A percentile compares a stretch with the other conserved stretches of the same genome.
These are phyloP conservation scores for Annona cherimola DNA, from an alignment of 164 flowering plant genomes.

Conservation along the genomic window DNA sequence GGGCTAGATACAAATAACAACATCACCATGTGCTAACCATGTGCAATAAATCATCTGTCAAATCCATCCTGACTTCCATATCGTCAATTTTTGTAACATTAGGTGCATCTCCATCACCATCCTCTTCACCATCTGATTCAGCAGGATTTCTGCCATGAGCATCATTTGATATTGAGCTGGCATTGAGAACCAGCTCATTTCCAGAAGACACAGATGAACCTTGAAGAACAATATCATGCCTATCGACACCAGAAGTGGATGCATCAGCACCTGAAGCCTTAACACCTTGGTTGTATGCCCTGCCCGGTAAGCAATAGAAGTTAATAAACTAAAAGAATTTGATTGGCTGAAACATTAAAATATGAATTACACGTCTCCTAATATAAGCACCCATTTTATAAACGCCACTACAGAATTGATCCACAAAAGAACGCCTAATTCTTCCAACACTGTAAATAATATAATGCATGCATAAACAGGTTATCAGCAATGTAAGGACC, in stretches of 20 bases:
- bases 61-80: conserved; percentile 70
- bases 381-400: neutral
- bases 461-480: too few species aligned
- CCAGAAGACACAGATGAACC: conserved; percentile 20
- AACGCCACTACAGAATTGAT: neutral
- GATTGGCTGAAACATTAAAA: neutral
- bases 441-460: too few species aligned
- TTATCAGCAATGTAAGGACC: too few species aligned
- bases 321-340: neutral
- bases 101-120: conserved; percentile 26
- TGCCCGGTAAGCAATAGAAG: conserved; percentile 9
- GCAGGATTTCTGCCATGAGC: conserved; percentile 20
- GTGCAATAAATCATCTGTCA: conserved; percentile 91
- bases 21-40: conserved; percentile 46
- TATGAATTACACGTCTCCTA: neutral
- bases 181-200: conserved; percentile 29
- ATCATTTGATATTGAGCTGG: conserved; percentile 24
- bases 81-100: conserved; percentile 38
- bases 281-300: conserved; percentile 26
- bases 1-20: neutral
- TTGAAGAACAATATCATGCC: conserved; percentile 16
- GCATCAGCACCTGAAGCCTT: conserved; percentile 20
- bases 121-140: conserved; percentile 22
- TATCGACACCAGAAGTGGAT: conserved; percentile 24
- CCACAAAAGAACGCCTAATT: too few species aligned